These are phyloP conservation scores for Nicotiana undulata DNA, from an alignment of 257 asterid genomes.

Conservation along the genomic window DNA sequence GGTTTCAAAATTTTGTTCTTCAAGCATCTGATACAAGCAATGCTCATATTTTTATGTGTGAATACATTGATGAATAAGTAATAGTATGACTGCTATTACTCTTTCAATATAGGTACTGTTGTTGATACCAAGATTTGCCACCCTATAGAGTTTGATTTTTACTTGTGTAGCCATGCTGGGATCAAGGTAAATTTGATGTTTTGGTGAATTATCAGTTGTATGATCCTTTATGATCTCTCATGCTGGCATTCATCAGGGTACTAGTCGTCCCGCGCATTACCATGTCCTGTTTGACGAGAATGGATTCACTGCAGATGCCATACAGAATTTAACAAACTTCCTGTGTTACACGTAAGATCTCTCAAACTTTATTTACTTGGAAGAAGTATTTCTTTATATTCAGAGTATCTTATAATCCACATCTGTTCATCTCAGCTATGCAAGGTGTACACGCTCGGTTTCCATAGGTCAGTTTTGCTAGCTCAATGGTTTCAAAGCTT, in stretches of 20 bases:
- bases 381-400: background rate
- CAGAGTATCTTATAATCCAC: background rate
- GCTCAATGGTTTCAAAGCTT: background rate
- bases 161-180: constrained; percentile 78
- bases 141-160: constrained; percentile 72
- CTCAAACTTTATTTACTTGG: background rate
- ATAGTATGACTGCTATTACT: background rate
- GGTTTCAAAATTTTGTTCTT: constrained; percentile 24
- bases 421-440: constrained; percentile 38
- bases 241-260: constrained; percentile 38
- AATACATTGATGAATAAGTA: background rate
- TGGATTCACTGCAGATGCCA: constrained; percentile 51
- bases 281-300: constrained; percentile 81
- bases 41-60: background rate
- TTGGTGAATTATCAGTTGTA: background rate
- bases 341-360: constrained; percentile 67
- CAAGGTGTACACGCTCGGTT: constrained; percentile 67
- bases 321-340: constrained; percentile 56
- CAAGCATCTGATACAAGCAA: background rate
- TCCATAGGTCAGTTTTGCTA: constrained; percentile 48
- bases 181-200: constrained; percentile 44
- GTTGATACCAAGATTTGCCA: constrained; percentile 77
- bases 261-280: constrained; percentile 80
- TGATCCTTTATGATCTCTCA: background rate
- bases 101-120: constrained; percentile 53